Evolutionary conservation across 2,329 filamentous ascomycete species (phyloP), one percentile per base, ranked within the genome.

Genomic region (Davidsoniella eucalypti): DNA sequence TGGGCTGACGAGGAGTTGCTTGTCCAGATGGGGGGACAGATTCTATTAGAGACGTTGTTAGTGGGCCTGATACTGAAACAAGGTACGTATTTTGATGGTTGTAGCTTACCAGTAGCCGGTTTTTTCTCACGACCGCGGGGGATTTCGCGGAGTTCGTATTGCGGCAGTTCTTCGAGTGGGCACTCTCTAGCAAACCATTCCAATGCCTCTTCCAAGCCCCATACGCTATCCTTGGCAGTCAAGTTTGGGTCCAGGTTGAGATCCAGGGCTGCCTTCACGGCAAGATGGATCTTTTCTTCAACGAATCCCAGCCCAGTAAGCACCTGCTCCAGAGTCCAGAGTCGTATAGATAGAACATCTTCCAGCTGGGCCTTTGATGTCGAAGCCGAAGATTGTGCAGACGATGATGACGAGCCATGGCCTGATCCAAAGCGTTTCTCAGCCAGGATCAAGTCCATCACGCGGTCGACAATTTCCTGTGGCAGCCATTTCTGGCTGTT

Each of bases 171-270:
- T 1, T 79, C 74, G 55, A 71, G 67, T 12, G 72, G 67, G 57
- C 82, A 85, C 60, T 92, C 77, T 56, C 85, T 69, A n/a, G 87
- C 85, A 49, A 96, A 72, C 86, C 87, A 94, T 58, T 95, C 86
- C 17, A 98, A 63, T 23, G 84, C 80, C 64, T 94, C 88, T 54
- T 93, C 82, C 36, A 96, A 67, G 8, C 88, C 87, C 84, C 87
- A 94, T 12, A 87, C 74, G 41, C 72, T 72, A 55, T 87, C 83
- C 57, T 78, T 82, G 54, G 63, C 69, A 17, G 67, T 66, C 9
- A 68, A 59, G 2, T 70, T 67, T 50, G 82, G 72, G 54, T 78
- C 79, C 26, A 79, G 72, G 25, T 78, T 78, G 56, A 83, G 80
- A 40, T 80, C 72, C 50, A 88, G 64, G 42, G 87, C 71, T 59